Evolutionary conservation across 495 filamentous ascomycete species (phyloP).

Genomic region (Hypomontagnella submonticulosa): DNA sequence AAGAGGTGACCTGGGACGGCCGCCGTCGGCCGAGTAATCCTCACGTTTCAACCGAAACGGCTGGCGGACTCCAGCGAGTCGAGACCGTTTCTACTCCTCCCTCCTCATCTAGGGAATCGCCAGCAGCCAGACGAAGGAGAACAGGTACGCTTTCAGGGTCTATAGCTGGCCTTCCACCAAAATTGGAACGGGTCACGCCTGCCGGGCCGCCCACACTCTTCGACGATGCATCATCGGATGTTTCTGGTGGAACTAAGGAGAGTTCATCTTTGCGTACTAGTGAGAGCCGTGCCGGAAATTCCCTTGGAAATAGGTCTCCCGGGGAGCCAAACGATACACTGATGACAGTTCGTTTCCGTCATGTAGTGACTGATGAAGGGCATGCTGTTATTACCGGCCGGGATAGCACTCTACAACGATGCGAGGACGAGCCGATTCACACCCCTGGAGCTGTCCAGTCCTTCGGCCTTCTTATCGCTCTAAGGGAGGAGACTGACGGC

Average conservation of each 20-base stretch:
- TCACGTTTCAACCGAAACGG: slow-evolving; percentile 21
- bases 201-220: slow-evolving; percentile 43
- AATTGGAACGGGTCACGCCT: slow-evolving; percentile 39
- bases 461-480: slow-evolving; percentile 81
- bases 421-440: slow-evolving; percentile 95
- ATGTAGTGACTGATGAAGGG: slow-evolving; percentile 80
- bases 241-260: slow-evolving; percentile 34
- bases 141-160: slow-evolving; percentile 44
- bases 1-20: slow-evolving; percentile 44
- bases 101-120: slow-evolving; percentile 10
- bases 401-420: slow-evolving; percentile 75
- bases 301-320: slow-evolving; percentile 34
- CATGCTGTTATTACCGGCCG: slow-evolving; percentile 89
- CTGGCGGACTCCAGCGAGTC: slow-evolving; percentile 11
- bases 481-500: slow-evolving; percentile 77
- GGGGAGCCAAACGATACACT: slow-evolving; percentile 50
- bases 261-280: slow-evolving; percentile 1
- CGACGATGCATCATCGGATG: slow-evolving; percentile 51
- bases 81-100: slow-evolving; percentile 16
- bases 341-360: slow-evolving; percentile 80
- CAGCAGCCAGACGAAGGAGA: slow-evolving; percentile 19
- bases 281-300: slow-evolving; percentile 26
- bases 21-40: slow-evolving; percentile 28
- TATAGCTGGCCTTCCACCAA: slow-evolving; percentile 47
- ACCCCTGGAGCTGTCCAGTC: slow-evolving; percentile 90